These are phyloP conservation scores for Petunia axillaris DNA, from an alignment of 257 asterid genomes.

Conservation along the genomic window DNA sequence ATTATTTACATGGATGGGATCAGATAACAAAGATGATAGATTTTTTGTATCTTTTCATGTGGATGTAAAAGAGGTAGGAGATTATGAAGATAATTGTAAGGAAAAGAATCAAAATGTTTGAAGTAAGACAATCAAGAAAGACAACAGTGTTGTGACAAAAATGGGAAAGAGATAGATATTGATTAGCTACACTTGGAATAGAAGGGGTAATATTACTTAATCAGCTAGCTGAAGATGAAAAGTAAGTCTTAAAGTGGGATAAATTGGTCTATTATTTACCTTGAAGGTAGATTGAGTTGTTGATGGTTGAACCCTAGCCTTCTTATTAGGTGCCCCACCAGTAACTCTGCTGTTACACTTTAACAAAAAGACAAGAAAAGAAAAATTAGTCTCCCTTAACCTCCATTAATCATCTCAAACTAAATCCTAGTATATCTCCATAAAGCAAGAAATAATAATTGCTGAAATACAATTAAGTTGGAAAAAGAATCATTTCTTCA, in stretches of 20 bases:
- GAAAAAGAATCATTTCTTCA: not conserved
- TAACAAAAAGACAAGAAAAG: conserved; percentile 4
- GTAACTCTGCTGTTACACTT: conserved; percentile 69
- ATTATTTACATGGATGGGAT: not conserved
- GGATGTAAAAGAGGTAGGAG: conserved; percentile 45
- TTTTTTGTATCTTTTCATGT: conserved; percentile 37
- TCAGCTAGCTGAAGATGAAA: not conserved
- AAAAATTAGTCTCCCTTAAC: not conserved
- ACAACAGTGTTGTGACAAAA: conserved; percentile 63
- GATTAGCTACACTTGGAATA: not conserved
- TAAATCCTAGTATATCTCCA: not conserved
- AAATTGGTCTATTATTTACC: conserved; percentile 44
- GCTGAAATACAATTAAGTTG: not conserved
- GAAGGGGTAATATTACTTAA: not conserved
- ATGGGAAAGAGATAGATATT: conserved; percentile 29
- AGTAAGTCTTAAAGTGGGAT: not conserved
- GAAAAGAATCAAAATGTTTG: conserved; percentile 49
- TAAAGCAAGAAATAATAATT: not conserved
- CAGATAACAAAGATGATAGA: not conserved
- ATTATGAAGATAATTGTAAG: conserved; percentile 18
- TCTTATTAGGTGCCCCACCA: conserved; percentile 63
- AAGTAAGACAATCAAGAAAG: conserved; percentile 59
- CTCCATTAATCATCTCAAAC: conserved; percentile 1
- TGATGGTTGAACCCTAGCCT: conserved; percentile 66
- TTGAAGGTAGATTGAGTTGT: conserved; percentile 66